phyloP scores from a whole-genome alignment of 2,329 filamentous ascomycete species.

The Colletotrichum magnum region DNA sequence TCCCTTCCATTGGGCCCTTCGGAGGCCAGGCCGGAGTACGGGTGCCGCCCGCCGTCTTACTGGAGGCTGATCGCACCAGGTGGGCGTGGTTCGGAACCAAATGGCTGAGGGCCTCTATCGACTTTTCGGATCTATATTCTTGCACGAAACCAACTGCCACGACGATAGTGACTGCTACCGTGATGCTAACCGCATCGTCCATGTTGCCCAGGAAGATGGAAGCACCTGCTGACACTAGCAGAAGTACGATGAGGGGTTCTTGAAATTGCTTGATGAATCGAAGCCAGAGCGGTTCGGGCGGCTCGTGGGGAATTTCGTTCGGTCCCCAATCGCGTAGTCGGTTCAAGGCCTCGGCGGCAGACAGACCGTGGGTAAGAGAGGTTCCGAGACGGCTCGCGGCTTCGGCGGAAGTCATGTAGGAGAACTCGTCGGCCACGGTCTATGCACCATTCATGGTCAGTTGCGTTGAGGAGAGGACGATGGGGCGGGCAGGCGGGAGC shows the following conservation, averaged over 20 bases:
- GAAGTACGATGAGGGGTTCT: constrained; percentile 92
- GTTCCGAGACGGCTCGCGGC: constrained; percentile 84
- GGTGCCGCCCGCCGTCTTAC: constrained; percentile 49
- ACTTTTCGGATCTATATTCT: constrained; percentile 98
- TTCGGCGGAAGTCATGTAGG: constrained; percentile 81
- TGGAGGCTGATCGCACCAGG: constrained; percentile 78
- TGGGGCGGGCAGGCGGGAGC: constrained; percentile 12
- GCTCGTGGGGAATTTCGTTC: constrained; percentile 95
- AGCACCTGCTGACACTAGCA: constrained; percentile 88
- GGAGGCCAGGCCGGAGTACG: constrained; percentile 64
- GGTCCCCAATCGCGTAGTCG: constrained; percentile 86
- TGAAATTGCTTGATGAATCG: constrained; percentile 97
- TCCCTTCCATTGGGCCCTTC: constrained; percentile 60
- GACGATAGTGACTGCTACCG: constrained; percentile 95
- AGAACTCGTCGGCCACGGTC: constrained; percentile 72
- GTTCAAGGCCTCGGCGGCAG: constrained; percentile 83
- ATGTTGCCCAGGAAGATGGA: constrained; percentile 93
- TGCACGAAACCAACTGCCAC: constrained; percentile 97
- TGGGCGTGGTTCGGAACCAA: constrained; percentile 96
- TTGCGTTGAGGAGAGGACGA: background rate
- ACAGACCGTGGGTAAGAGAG: constrained; percentile 86
- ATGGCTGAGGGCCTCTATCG: constrained; percentile 92
- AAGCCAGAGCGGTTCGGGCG: constrained; percentile 93
- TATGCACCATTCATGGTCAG: constrained; percentile 45
- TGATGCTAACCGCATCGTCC: constrained; percentile 96